Base-by-base conservation (phyloP, 192 early-diverging fungal species). In the Cladochytrium replicatum region DNA sequence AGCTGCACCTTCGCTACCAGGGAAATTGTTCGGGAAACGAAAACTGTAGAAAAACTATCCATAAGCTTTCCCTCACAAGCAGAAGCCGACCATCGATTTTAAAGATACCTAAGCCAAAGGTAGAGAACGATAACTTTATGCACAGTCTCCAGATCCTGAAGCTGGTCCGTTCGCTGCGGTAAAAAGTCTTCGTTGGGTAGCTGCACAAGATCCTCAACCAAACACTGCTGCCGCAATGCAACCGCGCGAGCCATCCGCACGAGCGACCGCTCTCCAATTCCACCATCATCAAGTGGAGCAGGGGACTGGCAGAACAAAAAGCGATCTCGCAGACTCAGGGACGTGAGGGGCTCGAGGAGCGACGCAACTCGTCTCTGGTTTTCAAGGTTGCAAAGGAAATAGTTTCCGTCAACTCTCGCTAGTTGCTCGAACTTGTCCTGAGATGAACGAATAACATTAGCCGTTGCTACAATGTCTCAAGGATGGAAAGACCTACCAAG, bases 41-140 rank as follows among this genome's bases (percentile, higher is more conserved):
- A 73, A 49, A 39, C 79, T 82, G 21, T 17, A 28, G 17, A 29
- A 31, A 7, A 40, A 38, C 17, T 4, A 26, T 39, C 34, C 3
- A 34, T 15, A 26, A 5, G 22, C 21, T 29, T 53, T 11, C 4
- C 8, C 15, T 44, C 38, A 47, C 38, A 28, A 44, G 7, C 52
- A 30, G 44, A 43, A 29, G 8, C 24, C 0, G 26, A 50, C 37
- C 3, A 38, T 11, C 2, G 46, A 19, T 2, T 23, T 13, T 4
- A 6, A 37, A 24, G 32, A 32, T 79, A 81, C 68, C 72, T 63
- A 51, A 97, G 64, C 94, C 94, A 97, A 48, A 91, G 68, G 51
- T 93, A 97, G 19, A 89, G 43, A 54, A 87, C 86, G 22, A 93
- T 80, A 0, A 67, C 50, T 37, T 81, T 74, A 61, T 97, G 94